Evolutionary conservation across 2,329 filamentous ascomycete genomes (phyloP).

Genomic region (Cladosporium velox): DNA sequence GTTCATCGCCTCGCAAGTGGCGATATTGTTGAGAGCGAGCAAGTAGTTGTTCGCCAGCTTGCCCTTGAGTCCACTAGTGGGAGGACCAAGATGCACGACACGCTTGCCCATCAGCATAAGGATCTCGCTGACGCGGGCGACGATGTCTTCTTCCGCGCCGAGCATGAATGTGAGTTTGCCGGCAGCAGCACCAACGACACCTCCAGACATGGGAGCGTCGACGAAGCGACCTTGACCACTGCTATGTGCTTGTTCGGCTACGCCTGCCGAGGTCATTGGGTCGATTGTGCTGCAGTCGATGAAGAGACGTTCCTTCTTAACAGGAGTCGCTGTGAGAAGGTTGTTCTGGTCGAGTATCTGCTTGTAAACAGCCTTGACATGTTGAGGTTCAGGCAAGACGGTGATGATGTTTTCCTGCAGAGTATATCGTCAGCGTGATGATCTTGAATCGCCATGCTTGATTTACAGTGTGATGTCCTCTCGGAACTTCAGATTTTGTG

Average conservation of each 20-base stretch:
- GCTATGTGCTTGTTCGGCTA: slow-evolving; percentile 69
- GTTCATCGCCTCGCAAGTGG: slow-evolving; percentile 67
- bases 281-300: slow-evolving; percentile 98
- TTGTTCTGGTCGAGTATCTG: slow-evolving; percentile 67
- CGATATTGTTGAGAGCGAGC: slow-evolving; percentile 87
- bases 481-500: slow-evolving; percentile 19
- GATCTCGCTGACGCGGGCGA: slow-evolving; percentile 67
- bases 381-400: slow-evolving; percentile 82
- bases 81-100: slow-evolving; percentile 80
- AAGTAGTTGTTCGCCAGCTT: slow-evolving; percentile 99
- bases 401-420: slow-evolving; percentile 80
- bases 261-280: slow-evolving; percentile 75
- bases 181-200: slow-evolving; percentile 84
- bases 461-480: neutral
- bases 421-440: slow-evolving; percentile 33
- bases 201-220: slow-evolving; percentile 95
- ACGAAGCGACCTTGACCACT: slow-evolving; percentile 75
- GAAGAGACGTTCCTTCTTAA: slow-evolving; percentile 68
- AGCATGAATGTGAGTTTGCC: slow-evolving; percentile 96
- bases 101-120: slow-evolving; percentile 82
- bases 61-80: slow-evolving; percentile 82
- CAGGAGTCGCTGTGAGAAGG: slow-evolving; percentile 51
- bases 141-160: slow-evolving; percentile 63
- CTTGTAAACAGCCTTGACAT: slow-evolving; percentile 81
- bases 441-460: neutral